Base-by-base conservation (phyloP, 257 asterid species). In the Scutellaria minor region DNA sequence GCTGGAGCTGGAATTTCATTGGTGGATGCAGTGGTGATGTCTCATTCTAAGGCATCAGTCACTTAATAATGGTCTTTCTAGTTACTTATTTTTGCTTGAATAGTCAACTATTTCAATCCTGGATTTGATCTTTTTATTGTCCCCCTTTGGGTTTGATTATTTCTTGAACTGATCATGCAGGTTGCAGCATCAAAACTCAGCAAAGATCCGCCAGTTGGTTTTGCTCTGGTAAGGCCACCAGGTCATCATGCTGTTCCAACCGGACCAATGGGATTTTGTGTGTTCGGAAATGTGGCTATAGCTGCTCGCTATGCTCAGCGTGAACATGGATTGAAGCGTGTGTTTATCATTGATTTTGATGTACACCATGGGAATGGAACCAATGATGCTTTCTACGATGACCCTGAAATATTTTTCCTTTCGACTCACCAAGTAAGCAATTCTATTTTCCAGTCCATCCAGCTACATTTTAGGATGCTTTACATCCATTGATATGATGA, bases 361-460 rank as follows among this genome's bases (percentile, higher is more conserved):
- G 99, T 91, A n/a, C 99, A 94, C 82, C 99, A 91, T 79, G 97
- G 99, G 59, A 94, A 94, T 81, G 99, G 99, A 81, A 94, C 99
- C 70, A 89, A 84, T 81, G 97, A 94, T 72, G 97, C 97, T 68
- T 94, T 94, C 83, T 89, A 94, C 41, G 86, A 88, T 6, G 97
- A 94, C 67, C 97, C 99, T 62, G 88, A 94, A 79, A 83, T 94
- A 68, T 91, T 79, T 83, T 94, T 89, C 62, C 96, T 94, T 66
- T 94, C 99, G 1, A 91, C 97, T 54, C 99, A 94, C 84, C 97
- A 94, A 79, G 98, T 91, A 85, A 84, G 88, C 80, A 64, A 47
- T 77, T 58, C 55, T 58, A 44, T 55, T 65, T 9, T 45, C 59
- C 48, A 61, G 67, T 50, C 39, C 14, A 7, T 57, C 57, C 35